Conservation (phyloP, 169 alveolate genomes). For the Cryptosporidium viatorum region DNA sequence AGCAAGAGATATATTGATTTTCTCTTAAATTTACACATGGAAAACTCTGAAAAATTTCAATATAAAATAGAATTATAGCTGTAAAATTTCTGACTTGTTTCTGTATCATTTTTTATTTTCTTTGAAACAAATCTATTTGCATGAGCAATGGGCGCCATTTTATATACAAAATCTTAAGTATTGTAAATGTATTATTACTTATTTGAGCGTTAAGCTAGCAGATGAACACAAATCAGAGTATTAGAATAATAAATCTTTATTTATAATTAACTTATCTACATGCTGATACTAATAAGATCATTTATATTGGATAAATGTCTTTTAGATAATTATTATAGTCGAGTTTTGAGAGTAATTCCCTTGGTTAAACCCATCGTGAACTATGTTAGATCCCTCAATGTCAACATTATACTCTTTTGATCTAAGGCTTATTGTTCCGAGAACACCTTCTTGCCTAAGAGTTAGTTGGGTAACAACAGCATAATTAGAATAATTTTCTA, state of each 20-base stretch:
- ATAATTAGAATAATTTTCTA: conserved; percentile 5
- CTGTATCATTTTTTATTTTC: neutral
- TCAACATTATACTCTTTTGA: conserved; percentile 38
- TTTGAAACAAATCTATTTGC: neutral
- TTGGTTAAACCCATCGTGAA: conserved; percentile 22
- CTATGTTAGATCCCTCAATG: conserved; percentile 32
- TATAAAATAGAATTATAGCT: neutral
- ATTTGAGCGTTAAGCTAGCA: neutral
- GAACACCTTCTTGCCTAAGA: conserved; percentile 64
- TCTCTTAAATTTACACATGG: neutral
- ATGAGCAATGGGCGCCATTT: neutral
- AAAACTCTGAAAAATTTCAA: neutral
- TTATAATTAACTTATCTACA: neutral
- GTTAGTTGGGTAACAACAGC: conserved; percentile 28
- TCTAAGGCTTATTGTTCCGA: conserved; percentile 32
- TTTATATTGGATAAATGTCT: neutral
- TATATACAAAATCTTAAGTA: neutral
- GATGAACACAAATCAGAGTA: neutral
- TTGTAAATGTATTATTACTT: too few species aligned
- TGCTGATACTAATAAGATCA: neutral
- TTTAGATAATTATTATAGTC: conserved; percentile 19
- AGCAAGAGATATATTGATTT: neutral
- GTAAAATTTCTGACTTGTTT: neutral
- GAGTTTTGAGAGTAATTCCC: conserved; percentile 55
- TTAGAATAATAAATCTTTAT: too few species aligned